Conservation (phyloP, 345 rosid genomes). For the Brassica cretica region DNA sequence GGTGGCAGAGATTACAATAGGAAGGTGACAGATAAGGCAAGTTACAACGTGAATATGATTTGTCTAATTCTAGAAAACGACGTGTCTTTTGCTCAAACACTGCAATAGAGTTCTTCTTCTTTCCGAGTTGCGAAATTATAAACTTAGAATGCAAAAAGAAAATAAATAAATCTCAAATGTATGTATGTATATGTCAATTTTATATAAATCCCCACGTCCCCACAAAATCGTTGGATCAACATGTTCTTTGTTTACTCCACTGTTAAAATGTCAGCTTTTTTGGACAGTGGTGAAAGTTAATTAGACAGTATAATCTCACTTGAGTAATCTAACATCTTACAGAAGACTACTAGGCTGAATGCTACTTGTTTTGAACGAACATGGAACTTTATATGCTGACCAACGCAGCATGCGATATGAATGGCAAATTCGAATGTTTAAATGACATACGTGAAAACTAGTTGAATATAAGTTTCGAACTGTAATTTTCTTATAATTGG, state of each 20-base stretch:
- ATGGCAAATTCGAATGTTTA: not conserved
- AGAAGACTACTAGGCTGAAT: not conserved
- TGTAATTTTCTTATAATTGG: too few relatives aligned
- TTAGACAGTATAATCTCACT: not conserved
- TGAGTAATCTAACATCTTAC: not conserved
- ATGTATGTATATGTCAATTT: constrained; percentile 16
- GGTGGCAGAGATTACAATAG: constrained; percentile 36
- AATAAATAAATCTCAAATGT: not conserved
- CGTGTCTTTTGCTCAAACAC: constrained; percentile 12
- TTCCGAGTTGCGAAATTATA: constrained; percentile 30
- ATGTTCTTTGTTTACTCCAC: constrained; percentile 26
- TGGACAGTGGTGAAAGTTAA: not conserved
- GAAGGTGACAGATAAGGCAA: constrained; percentile 42
- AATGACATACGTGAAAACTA: constrained; percentile 6
- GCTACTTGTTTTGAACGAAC: not conserved
- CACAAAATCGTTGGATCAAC: constrained; percentile 28
- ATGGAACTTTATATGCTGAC: not conserved
- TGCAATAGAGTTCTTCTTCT: constrained; percentile 16
- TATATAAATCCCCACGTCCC: constrained; percentile 34
- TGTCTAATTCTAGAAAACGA: constrained; percentile 37
- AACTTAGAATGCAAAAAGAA: not conserved
- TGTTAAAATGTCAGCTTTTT: constrained; percentile 7
- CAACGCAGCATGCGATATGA: not conserved
- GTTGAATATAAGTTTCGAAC: not conserved
- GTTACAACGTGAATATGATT: constrained; percentile 40